Evolutionary conservation across 805 yeast species (phyloP), one percentile per base, ranked within the genome.

Genomic region (Ogataea paradorogensis): DNA sequence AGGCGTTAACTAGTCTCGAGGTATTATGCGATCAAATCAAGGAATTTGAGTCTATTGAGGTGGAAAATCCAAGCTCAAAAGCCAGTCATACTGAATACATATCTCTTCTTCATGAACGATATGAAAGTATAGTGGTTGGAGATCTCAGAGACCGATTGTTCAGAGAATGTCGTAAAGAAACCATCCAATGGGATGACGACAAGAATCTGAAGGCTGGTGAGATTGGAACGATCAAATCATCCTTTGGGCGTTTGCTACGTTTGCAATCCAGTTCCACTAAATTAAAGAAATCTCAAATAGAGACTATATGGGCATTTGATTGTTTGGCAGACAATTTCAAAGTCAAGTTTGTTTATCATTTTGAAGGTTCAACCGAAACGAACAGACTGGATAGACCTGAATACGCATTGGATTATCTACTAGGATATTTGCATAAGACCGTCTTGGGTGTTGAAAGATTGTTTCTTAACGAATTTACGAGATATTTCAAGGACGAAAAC

Each of bases 331-430:
- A 61, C 18, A 74, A 76, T 1, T 65, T 81, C 21, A 61, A 63
- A 7, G 48, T 67, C 9, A 67, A 84, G 29, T 78, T 84, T 53
- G 62, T 67, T 28, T 84, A 63, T 60, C 87, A 84, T 54, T 84
- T 83, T 52, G 73, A 74, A 34, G 65, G 74, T 4, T 62, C 70
- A 21, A 65, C 59, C 27, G 83, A 80, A 24, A 83, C 90, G 0
- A 82, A 81, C 51, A 71, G 77, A 31, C 52, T 76, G 18, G 80
- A 81, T 42, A 78, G 78, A 51, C 90, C 91, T 1, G 90, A 84
- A 54, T 83, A 87, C 82, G 73, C 80, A 3, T 69, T 82, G 43
- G 59, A 65, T 13, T 82, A 72, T 50, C 54, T 74, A 5, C 72
- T 69, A 42, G 64, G 66, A 10, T 74, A 70, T 44, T 38, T 76